A percentile compares a stretch with the other conserved stretches of the same genome.
These are phyloP conservation scores for Conoideocrella luteorostrata DNA, from an alignment of 2,329 filamentous ascomycete genomes.

Conservation along the genomic window DNA sequence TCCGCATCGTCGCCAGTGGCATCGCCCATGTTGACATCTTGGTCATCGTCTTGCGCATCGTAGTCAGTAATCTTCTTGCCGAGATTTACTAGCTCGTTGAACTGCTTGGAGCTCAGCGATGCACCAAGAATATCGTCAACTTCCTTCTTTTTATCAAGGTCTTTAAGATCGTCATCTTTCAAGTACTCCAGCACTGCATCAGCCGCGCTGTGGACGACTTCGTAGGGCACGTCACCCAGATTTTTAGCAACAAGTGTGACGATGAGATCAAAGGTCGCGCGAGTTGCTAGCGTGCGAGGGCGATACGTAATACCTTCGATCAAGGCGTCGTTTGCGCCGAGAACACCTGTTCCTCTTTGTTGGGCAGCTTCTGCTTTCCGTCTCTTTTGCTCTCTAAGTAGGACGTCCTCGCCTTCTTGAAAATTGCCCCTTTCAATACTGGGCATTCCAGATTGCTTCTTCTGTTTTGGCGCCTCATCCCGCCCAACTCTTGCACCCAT, in stretches of 20 bases:
- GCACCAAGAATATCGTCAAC: constrained; percentile 89
- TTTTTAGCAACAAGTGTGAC: constrained; percentile 82
- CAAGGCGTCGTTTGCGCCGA: constrained; percentile 76
- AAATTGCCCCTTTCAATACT: constrained; percentile 69
- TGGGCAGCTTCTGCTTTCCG: constrained; percentile 67
- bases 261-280: constrained; percentile 90
- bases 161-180: constrained; percentile 93
- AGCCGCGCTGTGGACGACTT: constrained; percentile 86
- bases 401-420: constrained; percentile 74
- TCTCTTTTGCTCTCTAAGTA: constrained; percentile 80
- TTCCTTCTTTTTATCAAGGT: constrained; percentile 97
- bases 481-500: constrained; percentile 84
- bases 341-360: constrained; percentile 66
- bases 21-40: constrained; percentile 69
- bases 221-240: constrained; percentile 87
- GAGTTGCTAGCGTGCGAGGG: constrained; percentile 83
- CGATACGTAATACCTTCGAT: constrained; percentile 90
- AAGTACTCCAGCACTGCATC: constrained; percentile 86
- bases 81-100: constrained; percentile 92
- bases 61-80: constrained; percentile 99
- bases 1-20: constrained; percentile 62
- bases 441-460: constrained; percentile 62
- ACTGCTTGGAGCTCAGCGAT: constrained; percentile 78
- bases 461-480: constrained; percentile 73
- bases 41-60: constrained; percentile 91